phyloP scores from a whole-genome alignment of 164 flowering plant species.

The Vitis rotundifolia region DNA sequence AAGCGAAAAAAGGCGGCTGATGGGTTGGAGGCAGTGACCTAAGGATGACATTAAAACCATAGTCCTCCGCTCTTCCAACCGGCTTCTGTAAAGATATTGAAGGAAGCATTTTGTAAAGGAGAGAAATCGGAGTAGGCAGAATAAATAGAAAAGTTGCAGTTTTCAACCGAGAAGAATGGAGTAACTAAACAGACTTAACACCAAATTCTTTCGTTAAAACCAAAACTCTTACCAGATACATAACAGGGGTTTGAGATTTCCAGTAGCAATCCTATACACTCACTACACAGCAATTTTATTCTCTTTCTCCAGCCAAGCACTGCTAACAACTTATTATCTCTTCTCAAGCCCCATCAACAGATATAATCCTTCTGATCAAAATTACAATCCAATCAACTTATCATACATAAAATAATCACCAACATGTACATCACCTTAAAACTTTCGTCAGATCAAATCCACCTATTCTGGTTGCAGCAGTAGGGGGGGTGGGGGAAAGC shows the following conservation, averaged over 20 bases:
- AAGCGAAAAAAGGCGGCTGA: too few species aligned
- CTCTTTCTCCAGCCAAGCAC: constrained; percentile 4
- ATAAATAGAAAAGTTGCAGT: too few species aligned
- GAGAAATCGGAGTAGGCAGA: too few species aligned
- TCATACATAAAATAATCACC: constrained; percentile 16
- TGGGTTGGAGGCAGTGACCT: too few species aligned
- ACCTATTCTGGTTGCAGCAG: not conserved
- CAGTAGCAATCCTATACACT: constrained; percentile 15
- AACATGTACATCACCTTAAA: constrained; percentile 17
- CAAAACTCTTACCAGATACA: not conserved
- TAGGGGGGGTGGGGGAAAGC: too few species aligned
- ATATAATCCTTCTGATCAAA: not conserved
- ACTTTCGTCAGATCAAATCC: not conserved
- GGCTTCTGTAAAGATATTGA: too few species aligned
- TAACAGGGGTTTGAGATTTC: not conserved
- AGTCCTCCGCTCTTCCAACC: too few species aligned
- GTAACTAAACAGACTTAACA: too few species aligned
- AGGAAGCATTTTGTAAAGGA: too few species aligned
- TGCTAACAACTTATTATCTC: not conserved
- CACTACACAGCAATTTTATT: constrained; percentile 12
- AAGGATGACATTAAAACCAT: too few species aligned
- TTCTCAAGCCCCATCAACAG: not conserved
- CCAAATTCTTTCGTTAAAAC: not conserved
- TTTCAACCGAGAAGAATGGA: too few species aligned
- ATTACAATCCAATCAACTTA: constrained; percentile 8